Percentiles rank a stretch among this genome's conserved stretches.
Evolutionary conservation across 108 stramenopile genomes (phyloP).

Genomic region (Bacterosira constricta): DNA sequence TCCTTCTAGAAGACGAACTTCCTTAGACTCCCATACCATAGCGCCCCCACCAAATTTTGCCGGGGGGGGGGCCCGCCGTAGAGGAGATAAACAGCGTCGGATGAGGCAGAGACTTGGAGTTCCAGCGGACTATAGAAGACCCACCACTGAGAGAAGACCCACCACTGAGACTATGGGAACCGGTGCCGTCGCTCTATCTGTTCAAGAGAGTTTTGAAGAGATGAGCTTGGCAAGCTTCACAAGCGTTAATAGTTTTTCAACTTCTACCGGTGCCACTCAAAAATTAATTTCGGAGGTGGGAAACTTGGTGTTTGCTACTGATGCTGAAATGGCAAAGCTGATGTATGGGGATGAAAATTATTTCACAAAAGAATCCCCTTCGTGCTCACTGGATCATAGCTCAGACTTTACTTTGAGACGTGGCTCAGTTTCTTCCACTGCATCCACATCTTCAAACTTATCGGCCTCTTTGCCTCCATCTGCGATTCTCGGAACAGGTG

Average conservation of each 20-base stretch:
- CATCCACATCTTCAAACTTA: neutral
- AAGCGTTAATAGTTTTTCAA: neutral
- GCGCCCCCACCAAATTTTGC: neutral
- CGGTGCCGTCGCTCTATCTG: neutral
- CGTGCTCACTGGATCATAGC: neutral
- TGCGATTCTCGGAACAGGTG: conserved; percentile 15
- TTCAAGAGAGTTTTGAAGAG: neutral
- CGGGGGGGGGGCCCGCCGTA: neutral
- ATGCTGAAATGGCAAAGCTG: conserved; percentile 34
- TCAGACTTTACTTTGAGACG: neutral
- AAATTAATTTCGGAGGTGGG: conserved; percentile 28
- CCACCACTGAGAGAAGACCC: neutral
- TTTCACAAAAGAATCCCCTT: no score
- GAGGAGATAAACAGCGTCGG: neutral
- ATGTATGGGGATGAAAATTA: conserved; percentile 29
- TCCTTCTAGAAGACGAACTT: neutral
- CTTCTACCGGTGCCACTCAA: neutral
- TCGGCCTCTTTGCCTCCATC: conserved; percentile 15
- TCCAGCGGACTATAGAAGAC: neutral
- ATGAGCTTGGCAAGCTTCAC: conserved; percentile 36
- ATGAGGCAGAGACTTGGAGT: neutral
- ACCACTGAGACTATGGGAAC: neutral
- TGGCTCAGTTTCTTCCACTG: neutral
- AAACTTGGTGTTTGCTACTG: conserved; percentile 38
- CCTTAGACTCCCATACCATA: neutral